Percentiles rank a stretch among this genome's conserved stretches.
These are phyloP conservation scores for Paramyrothecium roridum DNA, from an alignment of 2,329 filamentous ascomycete species.

Conservation along the genomic window DNA sequence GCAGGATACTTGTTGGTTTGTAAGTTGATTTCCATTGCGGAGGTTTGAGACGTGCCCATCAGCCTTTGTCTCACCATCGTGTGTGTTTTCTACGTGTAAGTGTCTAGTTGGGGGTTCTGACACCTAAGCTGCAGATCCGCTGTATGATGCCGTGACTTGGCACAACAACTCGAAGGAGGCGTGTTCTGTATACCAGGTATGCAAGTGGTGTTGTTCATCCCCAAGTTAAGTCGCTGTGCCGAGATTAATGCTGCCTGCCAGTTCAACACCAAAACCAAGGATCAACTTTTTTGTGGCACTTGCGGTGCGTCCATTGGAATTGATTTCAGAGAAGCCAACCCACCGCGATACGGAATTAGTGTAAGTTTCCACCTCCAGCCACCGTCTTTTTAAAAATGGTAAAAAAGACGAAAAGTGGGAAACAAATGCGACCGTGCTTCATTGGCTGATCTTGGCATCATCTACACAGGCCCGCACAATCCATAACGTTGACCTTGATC, in stretches of 20 bases:
- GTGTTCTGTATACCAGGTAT: slow-evolving; percentile 28
- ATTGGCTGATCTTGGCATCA: slow-evolving; percentile 2
- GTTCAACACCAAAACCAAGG: slow-evolving; percentile 45
- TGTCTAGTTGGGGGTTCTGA: too few relatives aligned
- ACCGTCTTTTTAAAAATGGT: neutral
- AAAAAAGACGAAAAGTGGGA: neutral
- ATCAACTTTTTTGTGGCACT: slow-evolving; percentile 46
- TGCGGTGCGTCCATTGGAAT: slow-evolving; percentile 45
- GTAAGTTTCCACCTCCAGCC: slow-evolving; percentile 21
- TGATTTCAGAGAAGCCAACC: slow-evolving; percentile 32
- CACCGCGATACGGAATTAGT: slow-evolving; percentile 37
- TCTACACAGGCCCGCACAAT: slow-evolving; percentile 33
- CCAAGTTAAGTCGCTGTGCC: neutral
- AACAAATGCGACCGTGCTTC: neutral
- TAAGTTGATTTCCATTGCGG: slow-evolving; percentile 18
- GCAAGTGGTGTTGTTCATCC: neutral
- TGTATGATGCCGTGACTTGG: slow-evolving; percentile 36
- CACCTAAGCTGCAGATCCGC: slow-evolving; percentile 26
- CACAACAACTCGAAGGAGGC: slow-evolving; percentile 34
- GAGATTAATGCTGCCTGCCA: slow-evolving; percentile 12
- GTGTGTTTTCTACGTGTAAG: too few relatives aligned
- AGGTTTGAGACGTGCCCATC: too few relatives aligned
- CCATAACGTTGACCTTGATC: slow-evolving; percentile 36
- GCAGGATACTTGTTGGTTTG: slow-evolving; percentile 50
- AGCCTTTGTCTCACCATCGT: neutral